Evolutionary conservation across 495 filamentous ascomycete species (phyloP), one percentile per base, ranked within the genome.

Genomic region (Aspergillus ellipticus): DNA sequence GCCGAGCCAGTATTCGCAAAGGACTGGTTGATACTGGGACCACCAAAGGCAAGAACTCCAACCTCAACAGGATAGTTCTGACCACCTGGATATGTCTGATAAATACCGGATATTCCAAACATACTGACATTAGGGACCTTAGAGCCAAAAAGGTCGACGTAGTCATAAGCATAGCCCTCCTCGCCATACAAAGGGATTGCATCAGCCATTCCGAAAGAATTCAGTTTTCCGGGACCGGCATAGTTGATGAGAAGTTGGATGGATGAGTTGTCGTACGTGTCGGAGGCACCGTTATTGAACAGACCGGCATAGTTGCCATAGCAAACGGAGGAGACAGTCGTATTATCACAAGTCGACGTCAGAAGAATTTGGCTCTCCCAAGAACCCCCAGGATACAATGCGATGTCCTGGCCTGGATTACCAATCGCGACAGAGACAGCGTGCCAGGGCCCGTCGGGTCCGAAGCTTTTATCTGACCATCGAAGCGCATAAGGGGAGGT

Each of bases 391-490:
- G 51, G 37, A 31, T 53, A 53, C 21, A 45, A 21, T 4, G 35
- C 37, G 11, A 53, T 16, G 6, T 17, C 13, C 21, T 53, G 51
- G 8, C n/a, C 37, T 6, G 37, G 37, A 10, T 2, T 43, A 20
- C 37, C 51, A 6, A 53, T 28, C 4, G 13, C 17, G 37, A 53
- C 37, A 13, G 37, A 28, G 37, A 53, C 51, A 6, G 51, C 51
- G 3, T 31, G 17, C 51, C 51, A 53, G 11, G 51, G 51, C 4
- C 51, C 51, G 19, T 45, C 51, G 15, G 37, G 51, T 3, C 51
- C 37, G 16, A 42, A 53, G 15, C 37, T 13, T 22, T 39, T 10
- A 22, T 17, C 31, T 7, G 54, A 42, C 54, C 52, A 64, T 7
- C 24, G 8, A 4, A 41, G 11, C 3, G 37, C 16, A 41, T 15